Percentiles rank a stretch among this genome's conserved stretches.
These are phyloP conservation scores for Cutaneotrichosporon sp. DNA, from an alignment of 1,284 basidiomycete genomes.

Conservation along the genomic window DNA sequence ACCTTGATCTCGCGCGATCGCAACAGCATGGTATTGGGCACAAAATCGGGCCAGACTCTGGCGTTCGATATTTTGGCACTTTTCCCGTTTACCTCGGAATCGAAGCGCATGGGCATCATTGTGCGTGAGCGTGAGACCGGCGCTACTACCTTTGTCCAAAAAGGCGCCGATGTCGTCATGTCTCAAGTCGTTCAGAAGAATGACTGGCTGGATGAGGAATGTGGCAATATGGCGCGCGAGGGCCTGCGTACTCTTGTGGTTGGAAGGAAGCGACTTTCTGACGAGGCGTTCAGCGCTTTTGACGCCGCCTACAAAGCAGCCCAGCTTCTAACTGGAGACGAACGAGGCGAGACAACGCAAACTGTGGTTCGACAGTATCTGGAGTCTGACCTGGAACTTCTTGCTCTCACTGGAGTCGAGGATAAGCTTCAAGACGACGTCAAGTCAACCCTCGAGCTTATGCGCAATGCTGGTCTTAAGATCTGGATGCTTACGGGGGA, in stretches of 20 bases:
- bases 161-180: constrained; percentile 98
- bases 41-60: constrained; percentile 59
- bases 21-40: constrained; percentile 71
- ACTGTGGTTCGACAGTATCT: constrained; percentile 68
- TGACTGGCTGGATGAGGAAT: constrained; percentile 99
- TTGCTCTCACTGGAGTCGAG: constrained; percentile 95
- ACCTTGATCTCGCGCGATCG: constrained; percentile 83
- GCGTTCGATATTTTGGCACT: constrained; percentile 84
- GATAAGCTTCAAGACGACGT: constrained; percentile 98
- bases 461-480: constrained; percentile 94
- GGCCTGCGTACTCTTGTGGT: constrained; percentile 91
- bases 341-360: constrained; percentile 73
- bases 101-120: constrained; percentile 98
- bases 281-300: constrained; percentile 68
- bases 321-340: constrained; percentile 63
- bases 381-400: constrained; percentile 82
- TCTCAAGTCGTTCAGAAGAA: constrained; percentile 87
- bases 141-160: constrained; percentile 86
- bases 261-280: constrained; percentile 69
- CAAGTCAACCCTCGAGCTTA: constrained; percentile 82
- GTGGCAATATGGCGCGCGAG: constrained; percentile 96
- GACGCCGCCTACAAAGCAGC: constrained; percentile 71
- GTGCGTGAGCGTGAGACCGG: constrained; percentile 70
- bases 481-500: constrained; percentile 99
- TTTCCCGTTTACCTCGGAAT: constrained; percentile 97